Evolutionary conservation across 2,329 filamentous ascomycete species (phyloP).

Genomic region (Pseudocercospora fuligena): DNA sequence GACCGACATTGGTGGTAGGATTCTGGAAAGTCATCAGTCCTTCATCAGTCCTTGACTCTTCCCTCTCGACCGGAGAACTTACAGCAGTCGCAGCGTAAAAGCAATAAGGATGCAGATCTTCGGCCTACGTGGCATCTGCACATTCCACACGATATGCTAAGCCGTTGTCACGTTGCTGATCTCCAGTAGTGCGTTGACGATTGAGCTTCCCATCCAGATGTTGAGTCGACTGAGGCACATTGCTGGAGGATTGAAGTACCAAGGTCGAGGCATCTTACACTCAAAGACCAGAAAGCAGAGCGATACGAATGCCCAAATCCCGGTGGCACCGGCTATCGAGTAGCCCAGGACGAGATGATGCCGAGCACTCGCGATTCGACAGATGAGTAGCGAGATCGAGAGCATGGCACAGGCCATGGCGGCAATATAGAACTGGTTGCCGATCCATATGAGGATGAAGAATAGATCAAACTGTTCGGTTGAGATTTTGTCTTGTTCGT

Average conservation of each 20-base stretch:
- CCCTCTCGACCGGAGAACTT: background rate
- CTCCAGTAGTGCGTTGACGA: constrained; percentile 31
- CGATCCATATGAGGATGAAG: constrained; percentile 28
- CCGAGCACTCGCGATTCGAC: constrained; percentile 30
- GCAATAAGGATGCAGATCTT: constrained; percentile 33
- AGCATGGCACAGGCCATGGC: constrained; percentile 31
- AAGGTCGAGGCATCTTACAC: constrained; percentile 34
- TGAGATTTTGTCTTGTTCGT: constrained; percentile 6
- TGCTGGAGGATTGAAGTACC: constrained; percentile 23
- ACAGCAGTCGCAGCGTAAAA: constrained; percentile 36
- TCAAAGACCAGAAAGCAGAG: constrained; percentile 29
- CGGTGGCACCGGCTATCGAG: constrained; percentile 22
- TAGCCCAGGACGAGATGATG: constrained; percentile 29
- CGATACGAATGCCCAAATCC: constrained; percentile 26
- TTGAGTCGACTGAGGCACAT: constrained; percentile 28
- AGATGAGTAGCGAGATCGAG: constrained; percentile 35
- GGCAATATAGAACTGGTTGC: constrained; percentile 26
- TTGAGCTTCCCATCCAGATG: constrained; percentile 27
- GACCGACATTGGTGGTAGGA: constrained; percentile 28
- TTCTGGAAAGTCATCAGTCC: too few relatives aligned
- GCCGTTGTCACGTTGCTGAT: constrained; percentile 29
- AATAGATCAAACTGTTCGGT: constrained; percentile 12
- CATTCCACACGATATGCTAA: constrained; percentile 32
- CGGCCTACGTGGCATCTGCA: constrained; percentile 32
- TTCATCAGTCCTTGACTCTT: background rate